A percentile compares a stretch with the other conserved stretches of the same genome.
phyloP scores from a whole-genome alignment of 805 yeast genomes.

The Pichia ethanolica region DNA sequence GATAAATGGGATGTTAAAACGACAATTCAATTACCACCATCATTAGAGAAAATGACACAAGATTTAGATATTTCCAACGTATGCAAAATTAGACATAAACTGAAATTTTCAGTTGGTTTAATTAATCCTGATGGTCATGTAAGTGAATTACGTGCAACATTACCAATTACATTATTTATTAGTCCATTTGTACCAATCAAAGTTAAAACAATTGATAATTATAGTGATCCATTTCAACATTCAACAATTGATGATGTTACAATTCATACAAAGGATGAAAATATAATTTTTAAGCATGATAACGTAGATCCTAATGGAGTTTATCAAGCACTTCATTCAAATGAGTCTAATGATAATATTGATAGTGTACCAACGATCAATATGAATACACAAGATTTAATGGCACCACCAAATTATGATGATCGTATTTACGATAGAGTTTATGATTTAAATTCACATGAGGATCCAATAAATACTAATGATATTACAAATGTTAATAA shows the following conservation, averaged over 20 bases:
- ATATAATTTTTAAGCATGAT: slow-evolving; percentile 22
- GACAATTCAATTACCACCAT: slow-evolving; percentile 58
- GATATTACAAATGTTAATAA: too few relatives aligned
- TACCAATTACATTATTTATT: slow-evolving; percentile 53
- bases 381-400: slow-evolving; percentile 34
- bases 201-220: slow-evolving; percentile 32
- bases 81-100: slow-evolving; percentile 81
- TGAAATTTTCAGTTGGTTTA: slow-evolving; percentile 72
- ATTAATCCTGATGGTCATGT: slow-evolving; percentile 87
- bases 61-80: slow-evolving; percentile 68
- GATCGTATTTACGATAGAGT: slow-evolving; percentile 74
- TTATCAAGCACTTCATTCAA: neutral
- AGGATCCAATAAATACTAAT: too few relatives aligned
- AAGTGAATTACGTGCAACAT: slow-evolving; percentile 83
- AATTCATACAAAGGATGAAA: slow-evolving; percentile 21
- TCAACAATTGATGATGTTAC: slow-evolving; percentile 23
- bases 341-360: slow-evolving; percentile 2
- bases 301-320: slow-evolving; percentile 4
- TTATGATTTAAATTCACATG: slow-evolving; percentile 28
- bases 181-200: slow-evolving; percentile 74
- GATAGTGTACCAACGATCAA: slow-evolving; percentile 10
- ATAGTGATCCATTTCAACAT: slow-evolving; percentile 17
- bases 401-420: slow-evolving; percentile 84
- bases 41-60: slow-evolving; percentile 71
- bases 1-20: slow-evolving; percentile 74